Percentiles rank a stretch among this genome's conserved stretches.
These are phyloP conservation scores for Malbranchea zuffiana DNA, from an alignment of 2,329 filamentous ascomycete genomes.

Conservation along the genomic window DNA sequence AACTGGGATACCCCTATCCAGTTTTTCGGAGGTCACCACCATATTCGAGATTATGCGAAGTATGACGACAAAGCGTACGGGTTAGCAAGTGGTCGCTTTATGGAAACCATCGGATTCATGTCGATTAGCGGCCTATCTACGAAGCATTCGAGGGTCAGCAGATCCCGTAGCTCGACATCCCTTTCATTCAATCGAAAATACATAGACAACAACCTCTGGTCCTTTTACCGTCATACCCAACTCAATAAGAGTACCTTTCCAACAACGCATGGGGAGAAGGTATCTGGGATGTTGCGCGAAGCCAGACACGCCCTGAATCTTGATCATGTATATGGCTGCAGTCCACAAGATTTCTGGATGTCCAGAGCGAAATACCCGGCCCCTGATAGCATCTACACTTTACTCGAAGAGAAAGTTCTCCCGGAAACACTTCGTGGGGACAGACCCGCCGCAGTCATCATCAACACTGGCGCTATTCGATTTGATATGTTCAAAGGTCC, in stretches of 20 bases:
- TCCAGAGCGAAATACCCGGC: slow-evolving; percentile 63
- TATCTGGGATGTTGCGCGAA: slow-evolving; percentile 56
- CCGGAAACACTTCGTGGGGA: slow-evolving; percentile 52
- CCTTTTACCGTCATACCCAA: slow-evolving; percentile 68
- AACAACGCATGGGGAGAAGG: slow-evolving; percentile 62
- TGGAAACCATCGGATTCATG: slow-evolving; percentile 92
- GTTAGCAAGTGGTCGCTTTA: slow-evolving; percentile 78
- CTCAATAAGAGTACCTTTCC: slow-evolving; percentile 62
- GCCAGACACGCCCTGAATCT: slow-evolving; percentile 62
- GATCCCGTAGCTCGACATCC: slow-evolving; percentile 22
- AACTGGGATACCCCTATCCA: slow-evolving; percentile 77
- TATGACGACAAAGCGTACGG: slow-evolving; percentile 72
- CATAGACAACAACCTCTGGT: slow-evolving; percentile 87
- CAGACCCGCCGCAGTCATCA: slow-evolving; percentile 56
- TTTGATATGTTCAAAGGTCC: slow-evolving; percentile 92
- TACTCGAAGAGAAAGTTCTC: slow-evolving; percentile 65
- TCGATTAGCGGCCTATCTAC: slow-evolving; percentile 59
- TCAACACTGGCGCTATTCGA: slow-evolving; percentile 83
- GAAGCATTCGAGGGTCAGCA: slow-evolving; percentile 24
- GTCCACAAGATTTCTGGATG: slow-evolving; percentile 72
- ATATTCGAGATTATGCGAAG: slow-evolving; percentile 71
- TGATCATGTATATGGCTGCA: slow-evolving; percentile 69
- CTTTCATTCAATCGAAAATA: slow-evolving; percentile 66
- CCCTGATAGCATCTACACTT: slow-evolving; percentile 66
- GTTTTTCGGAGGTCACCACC: slow-evolving; percentile 83